Base-by-base conservation (phyloP, 78 protist species). In the Dictyostelium citrinum region DNA sequence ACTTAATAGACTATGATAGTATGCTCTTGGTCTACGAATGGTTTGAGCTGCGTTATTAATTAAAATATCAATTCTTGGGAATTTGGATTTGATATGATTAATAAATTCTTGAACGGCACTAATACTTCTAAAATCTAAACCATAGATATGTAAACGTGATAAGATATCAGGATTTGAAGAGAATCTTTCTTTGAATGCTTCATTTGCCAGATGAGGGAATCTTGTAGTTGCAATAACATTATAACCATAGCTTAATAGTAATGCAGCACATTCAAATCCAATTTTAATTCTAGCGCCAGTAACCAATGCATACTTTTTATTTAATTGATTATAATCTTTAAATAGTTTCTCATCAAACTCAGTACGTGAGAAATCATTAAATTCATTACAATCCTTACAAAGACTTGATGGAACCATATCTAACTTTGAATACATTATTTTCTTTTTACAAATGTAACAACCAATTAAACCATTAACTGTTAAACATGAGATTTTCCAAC, bases 211-310 rank as follows among this genome's bases (percentile, higher is more conserved):
- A 33, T 74, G 45, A 8, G 97, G 97, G 93, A 95, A 96, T 11
- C 97, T 78, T 22, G 97, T 78, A 6, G 97, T 96, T 10, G 83
- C 93, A 24, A 94, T 17, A n/a, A 96, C 97, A 29, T 29, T 17
- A n/a, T 64, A 82, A n/a, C 97, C 97, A 27, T 55, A 17, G 1
- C 61, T 8, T 39, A 96, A 81, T 33, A 96, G 72, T 20, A 51
- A 45, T 9, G 81, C 80, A 11, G 67, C 96, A 72, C 64, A 39
- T 67, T 84, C 70, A 27, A 35, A 84, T 4, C 98, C 98, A 35
- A 96, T 90, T 85, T 96, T 96, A 37, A 88, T 78, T 39, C 98
- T 70, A 33, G 90, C 95, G n/a, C 98, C 98, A n/a, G 98, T 97
- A 5, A 97, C 86, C 12, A 97, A 41, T 9, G 95, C 97, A 41